Base-by-base conservation (phyloP, 2,329 filamentous ascomycete genomes). In the Neodidymelliopsis sp. region DNA sequence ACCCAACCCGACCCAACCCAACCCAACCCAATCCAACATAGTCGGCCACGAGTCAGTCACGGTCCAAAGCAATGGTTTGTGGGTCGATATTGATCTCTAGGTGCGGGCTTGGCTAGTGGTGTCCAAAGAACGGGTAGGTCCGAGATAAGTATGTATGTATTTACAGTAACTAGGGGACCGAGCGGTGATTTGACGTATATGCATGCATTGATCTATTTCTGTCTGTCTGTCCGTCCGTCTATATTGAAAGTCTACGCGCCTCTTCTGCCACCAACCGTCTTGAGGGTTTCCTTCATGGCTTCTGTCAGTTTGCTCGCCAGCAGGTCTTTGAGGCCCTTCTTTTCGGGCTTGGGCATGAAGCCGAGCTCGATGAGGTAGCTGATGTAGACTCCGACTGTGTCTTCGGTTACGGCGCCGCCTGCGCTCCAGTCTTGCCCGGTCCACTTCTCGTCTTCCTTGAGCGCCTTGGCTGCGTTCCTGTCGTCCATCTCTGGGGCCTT, bases 401-500 rank as follows among this genome's bases (percentile, higher is more conserved):
- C 82, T 45, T 81, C 65, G 2, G 77, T 82, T 9, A 90, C 82
- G 18, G 82, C 82, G 53, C 68, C 79, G 43, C 75, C 84, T 0
- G 75, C 74, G 36, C 80, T 83, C 58, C 79, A 80, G 56, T 86
- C 83, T 24, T 82, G 68, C 1, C 80, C 80, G 0, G 84, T 79
- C 81, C 82, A 81, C 41, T 80, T 76, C 0, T 78, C 78, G 63
- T 92, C 87, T 3, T 80, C 79, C 66, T 82, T 82, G 18, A 95
- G 78, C 0, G 86, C 82, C 2, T 77, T 75, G 1, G 82, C 79
- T 0, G 90, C 84, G 64, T 94, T 91, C 25, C 62, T 70, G 67
- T 93, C 89, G 62, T 90, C 87, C 10, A 94, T 81, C 67, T 90
- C 88, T 0, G 88, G 87, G 0, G 89, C 88, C 31, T 82, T 84